Base-by-base conservation (phyloP, 108 stramenopile species). In the Schizochytrium sp. region DNA sequence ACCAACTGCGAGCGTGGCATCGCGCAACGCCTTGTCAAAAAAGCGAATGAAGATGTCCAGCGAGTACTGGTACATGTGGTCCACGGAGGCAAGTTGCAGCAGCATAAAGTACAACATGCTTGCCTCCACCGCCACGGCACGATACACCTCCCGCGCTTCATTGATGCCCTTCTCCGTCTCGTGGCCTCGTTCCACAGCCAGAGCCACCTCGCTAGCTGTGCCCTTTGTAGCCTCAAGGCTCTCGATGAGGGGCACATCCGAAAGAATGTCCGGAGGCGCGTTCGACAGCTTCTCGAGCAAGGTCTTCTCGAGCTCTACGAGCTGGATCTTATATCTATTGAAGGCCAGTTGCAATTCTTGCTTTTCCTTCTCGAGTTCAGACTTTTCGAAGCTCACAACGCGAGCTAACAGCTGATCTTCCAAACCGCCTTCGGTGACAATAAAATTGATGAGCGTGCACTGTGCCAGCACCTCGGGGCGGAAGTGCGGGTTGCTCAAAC, bases 401-500 rank as follows among this genome's bases (percentile, higher is more conserved):
- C 55, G 87, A 12, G 91, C 92, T 23, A 93, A 71, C 14, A 93
- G 83, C 87, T 93, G 93, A 29, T 93, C 93, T 90, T 93, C 93
- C 12, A 93, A 89, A 10, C 93, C 93, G 72, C 45, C 44, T 71
- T 88, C 58, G 5, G 93, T 93, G 57, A 93, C 92, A 48, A 91
- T 93, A 60, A 93, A 93, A 60, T 93, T 93, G 23, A 93, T 90
- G 43, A 93, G 76, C 18, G 93, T 93, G 87, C 89, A 90, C 87
- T 92, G 90, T 57, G 90, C 92, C 44, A 91, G 91, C 16, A 95
- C 58, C 87, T 95, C 94, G 23, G 94, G 94, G 57, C 91, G 91
- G 71, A 93, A 95, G 76, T 94, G 93, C 19, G 94, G 94, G 83
- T 94, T 94, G 57, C 58, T 58, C 10, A 95, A 87, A 60, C 93